phyloP scores from a whole-genome alignment of 1,139 yeast genomes.

The Lodderomyces theae region DNA sequence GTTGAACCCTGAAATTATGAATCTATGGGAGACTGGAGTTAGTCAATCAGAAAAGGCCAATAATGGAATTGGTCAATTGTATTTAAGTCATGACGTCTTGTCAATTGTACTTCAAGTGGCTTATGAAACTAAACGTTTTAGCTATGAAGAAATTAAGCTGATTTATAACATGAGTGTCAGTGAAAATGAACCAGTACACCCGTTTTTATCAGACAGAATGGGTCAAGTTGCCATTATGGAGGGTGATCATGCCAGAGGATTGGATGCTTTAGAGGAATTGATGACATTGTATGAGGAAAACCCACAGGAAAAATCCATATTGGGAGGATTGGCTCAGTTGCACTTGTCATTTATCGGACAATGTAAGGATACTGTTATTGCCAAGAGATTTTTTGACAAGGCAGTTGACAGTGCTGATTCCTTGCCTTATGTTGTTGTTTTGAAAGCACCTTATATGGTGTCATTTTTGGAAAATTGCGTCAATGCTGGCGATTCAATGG shows the following conservation, averaged over 20 bases:
- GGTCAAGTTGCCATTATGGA: conserved; percentile 42
- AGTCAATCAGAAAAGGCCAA: conserved; percentile 22
- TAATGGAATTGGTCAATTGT: conserved; percentile 22
- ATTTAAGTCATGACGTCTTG: conserved; percentile 56
- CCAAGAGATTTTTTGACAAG: conserved; percentile 70
- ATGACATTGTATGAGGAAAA: conserved; percentile 28
- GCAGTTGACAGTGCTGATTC: conserved; percentile 52
- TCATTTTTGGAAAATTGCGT: conserved; percentile 64
- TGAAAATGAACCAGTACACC: conserved; percentile 19
- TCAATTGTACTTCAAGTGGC: conserved; percentile 73
- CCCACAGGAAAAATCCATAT: conserved; percentile 18
- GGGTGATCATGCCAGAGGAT: conserved; percentile 40
- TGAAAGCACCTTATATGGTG: conserved; percentile 76
- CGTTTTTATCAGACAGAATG: conserved; percentile 33
- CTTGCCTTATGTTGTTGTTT: conserved; percentile 68
- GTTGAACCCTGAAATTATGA: conserved; percentile 34
- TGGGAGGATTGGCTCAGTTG: conserved; percentile 47
- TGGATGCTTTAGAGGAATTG: conserved; percentile 41
- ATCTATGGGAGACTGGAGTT: conserved; percentile 45
- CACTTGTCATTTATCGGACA: conserved; percentile 81
- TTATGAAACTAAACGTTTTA: conserved; percentile 56
- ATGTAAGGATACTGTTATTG: conserved; percentile 69
- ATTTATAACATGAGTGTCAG: conserved; percentile 36
- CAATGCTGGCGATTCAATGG: conserved; percentile 56
- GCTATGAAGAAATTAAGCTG: conserved; percentile 53